Evolutionary conservation across 768 basidiomycete genomes (phyloP).

Genomic region (Mycena maculata): DNA sequence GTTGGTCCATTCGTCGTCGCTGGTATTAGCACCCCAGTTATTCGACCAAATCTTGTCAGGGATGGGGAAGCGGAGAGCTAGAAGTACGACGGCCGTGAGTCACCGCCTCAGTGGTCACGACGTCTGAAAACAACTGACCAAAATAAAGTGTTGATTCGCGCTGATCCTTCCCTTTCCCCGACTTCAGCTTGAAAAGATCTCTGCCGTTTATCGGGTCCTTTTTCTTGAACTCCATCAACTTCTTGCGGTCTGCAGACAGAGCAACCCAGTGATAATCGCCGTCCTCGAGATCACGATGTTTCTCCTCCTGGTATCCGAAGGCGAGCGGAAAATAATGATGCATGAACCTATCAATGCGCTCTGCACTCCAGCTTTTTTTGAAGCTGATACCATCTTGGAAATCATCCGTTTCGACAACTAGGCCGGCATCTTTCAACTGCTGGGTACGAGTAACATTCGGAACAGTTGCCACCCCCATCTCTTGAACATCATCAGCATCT

Average conservation of each 20-base stretch:
- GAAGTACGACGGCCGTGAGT: no score
- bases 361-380: neutral
- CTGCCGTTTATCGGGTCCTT: neutral
- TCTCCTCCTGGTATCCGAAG: no score
- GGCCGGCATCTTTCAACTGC: constrained; percentile 6
- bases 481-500: constrained; percentile 1
- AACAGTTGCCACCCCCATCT: neutral
- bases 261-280: neutral
- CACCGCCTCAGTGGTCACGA: neutral
- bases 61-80: neutral
- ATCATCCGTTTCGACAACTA: neutral
- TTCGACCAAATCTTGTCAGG: neutral
- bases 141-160: no score
- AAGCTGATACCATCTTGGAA: neutral
- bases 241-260: neutral
- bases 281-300: neutral
- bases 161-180: no score
- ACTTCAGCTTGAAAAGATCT: neutral
- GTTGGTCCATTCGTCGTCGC: neutral
- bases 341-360: no score
- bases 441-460: neutral
- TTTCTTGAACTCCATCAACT: constrained; percentile 4
- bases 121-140: neutral
- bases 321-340: no score
- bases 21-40: neutral